Evolutionary conservation across 2,329 filamentous ascomycete genomes (phyloP).

Genomic region (Oidium heveae): DNA sequence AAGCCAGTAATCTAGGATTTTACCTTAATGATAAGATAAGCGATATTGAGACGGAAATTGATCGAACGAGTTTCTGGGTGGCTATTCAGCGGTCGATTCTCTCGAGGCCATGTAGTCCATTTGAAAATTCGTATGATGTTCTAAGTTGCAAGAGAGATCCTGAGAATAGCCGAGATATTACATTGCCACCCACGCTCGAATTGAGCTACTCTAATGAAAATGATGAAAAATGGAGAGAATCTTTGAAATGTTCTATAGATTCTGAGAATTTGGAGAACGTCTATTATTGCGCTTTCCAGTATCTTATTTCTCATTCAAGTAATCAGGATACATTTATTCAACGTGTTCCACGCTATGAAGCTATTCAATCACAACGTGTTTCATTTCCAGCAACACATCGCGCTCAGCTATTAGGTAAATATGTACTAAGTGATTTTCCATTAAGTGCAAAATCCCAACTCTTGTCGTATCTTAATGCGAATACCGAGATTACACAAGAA

Average conservation of each 20-base stretch:
- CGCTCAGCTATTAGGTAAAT: constrained; percentile 65
- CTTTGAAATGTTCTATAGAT: background rate
- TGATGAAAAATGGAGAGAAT: background rate
- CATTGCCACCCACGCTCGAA: too few species aligned
- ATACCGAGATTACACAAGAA: constrained; percentile 36
- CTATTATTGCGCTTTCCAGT: constrained; percentile 72
- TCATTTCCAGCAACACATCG: constrained; percentile 48
- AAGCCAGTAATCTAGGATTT: constrained; percentile 17
- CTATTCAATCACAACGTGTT: constrained; percentile 59
- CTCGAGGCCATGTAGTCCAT: constrained; percentile 32
- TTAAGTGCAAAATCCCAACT: constrained; percentile 45
- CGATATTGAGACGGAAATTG: constrained; percentile 46
- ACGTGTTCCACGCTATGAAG: constrained; percentile 64
- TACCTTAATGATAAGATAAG: constrained; percentile 24
- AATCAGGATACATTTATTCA: constrained; percentile 60
- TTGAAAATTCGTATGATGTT: constrained; percentile 13
- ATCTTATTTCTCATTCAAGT: constrained; percentile 39
- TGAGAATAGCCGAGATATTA: background rate
- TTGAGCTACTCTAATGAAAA: too few species aligned
- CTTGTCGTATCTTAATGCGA: constrained; percentile 47
- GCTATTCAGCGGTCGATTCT: constrained; percentile 58
- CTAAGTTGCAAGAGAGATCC: constrained; percentile 9
- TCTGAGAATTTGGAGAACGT: constrained; percentile 34
- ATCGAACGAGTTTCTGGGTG: constrained; percentile 72
- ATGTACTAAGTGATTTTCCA: constrained; percentile 45